These are phyloP conservation scores for Talaromyces proteolyticus DNA, from an alignment of 495 filamentous ascomycete species.

Conservation along the genomic window DNA sequence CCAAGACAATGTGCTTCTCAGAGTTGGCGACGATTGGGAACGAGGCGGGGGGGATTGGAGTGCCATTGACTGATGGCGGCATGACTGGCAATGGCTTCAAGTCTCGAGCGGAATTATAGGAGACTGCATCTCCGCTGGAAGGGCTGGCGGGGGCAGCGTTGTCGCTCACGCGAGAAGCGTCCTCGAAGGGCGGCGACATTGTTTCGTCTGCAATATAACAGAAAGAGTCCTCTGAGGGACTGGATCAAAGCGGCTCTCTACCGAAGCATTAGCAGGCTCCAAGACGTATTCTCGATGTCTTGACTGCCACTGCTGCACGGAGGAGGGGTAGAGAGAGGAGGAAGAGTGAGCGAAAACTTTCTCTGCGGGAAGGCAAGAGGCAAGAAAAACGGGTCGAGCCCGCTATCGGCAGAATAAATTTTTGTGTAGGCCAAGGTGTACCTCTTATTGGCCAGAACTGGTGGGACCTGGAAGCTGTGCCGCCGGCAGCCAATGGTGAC, in stretches of 20 bases:
- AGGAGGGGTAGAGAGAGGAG: conserved; percentile 17
- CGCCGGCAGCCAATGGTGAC: too few relatives aligned
- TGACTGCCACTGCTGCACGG: conserved; percentile 21
- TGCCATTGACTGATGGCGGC: conserved; percentile 21
- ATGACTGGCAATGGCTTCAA: conserved; percentile 20
- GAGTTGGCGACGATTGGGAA: conserved; percentile 35
- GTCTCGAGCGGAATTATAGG: conserved; percentile 20
- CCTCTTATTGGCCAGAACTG: conserved; percentile 25
- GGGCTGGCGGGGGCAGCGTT: conserved; percentile 28
- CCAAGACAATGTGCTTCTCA: conserved; percentile 66
- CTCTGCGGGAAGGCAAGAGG: conserved; percentile 11
- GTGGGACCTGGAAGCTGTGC: too few relatives aligned
- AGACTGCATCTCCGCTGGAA: conserved; percentile 25
- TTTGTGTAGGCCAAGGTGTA: conserved; percentile 18
- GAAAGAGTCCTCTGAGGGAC: conserved; percentile 41
- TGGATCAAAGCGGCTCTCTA: conserved; percentile 11
- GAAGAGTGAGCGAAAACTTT: conserved; percentile 7
- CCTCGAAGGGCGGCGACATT: conserved; percentile 19
- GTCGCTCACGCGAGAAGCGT: conserved; percentile 18
- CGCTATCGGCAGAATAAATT: conserved; percentile 13
- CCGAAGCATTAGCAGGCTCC: background rate
- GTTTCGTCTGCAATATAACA: conserved; percentile 16
- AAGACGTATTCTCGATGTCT: conserved; percentile 1
- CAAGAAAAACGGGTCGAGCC: conserved; percentile 10
- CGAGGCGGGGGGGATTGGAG: conserved; percentile 45